phyloP scores from a whole-genome alignment of 768 basidiomycete genomes.

The Panaeolus cyanescens region DNA sequence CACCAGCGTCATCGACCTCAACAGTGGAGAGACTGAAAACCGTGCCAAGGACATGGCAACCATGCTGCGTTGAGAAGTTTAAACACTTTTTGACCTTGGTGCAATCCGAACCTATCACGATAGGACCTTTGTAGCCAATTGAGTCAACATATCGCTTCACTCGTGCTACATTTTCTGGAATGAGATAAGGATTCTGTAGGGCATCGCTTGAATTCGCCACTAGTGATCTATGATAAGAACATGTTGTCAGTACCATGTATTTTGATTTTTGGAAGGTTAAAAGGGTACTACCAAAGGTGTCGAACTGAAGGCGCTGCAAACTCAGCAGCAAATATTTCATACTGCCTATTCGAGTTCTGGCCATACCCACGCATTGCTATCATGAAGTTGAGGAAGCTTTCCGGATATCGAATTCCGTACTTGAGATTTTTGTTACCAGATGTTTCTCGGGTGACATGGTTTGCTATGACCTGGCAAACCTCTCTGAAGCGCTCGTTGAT shows the following conservation, averaged over 20 bases:
- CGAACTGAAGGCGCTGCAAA: slow-evolving; percentile 11
- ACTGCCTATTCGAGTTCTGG: slow-evolving; percentile 13
- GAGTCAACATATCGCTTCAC: slow-evolving; percentile 22
- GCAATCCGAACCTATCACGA: slow-evolving; percentile 25
- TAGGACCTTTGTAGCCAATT: slow-evolving; percentile 20
- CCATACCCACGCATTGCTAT: slow-evolving; percentile 10
- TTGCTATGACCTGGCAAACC: slow-evolving; percentile 10
- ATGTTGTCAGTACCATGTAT: not conserved
- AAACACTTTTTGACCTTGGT: slow-evolving; percentile 27
- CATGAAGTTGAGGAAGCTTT: slow-evolving; percentile 12
- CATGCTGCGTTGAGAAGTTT: slow-evolving; percentile 24
- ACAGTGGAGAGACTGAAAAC: slow-evolving; percentile 18
- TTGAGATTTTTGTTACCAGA: slow-evolving; percentile 12
- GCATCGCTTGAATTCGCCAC: slow-evolving; percentile 21
- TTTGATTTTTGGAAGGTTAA: not conserved
- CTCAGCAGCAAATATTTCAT: slow-evolving; percentile 6
- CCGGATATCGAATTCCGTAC: slow-evolving; percentile 10
- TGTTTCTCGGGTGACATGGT: slow-evolving; percentile 6
- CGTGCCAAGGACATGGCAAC: slow-evolving; percentile 26
- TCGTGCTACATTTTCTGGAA: slow-evolving; percentile 26
- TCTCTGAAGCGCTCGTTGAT: slow-evolving; percentile 2
- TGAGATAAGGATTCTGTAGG: slow-evolving; percentile 23
- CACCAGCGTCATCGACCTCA: slow-evolving; percentile 19
- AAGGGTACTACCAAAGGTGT: slow-evolving; percentile 8
- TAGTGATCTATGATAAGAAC: slow-evolving; percentile 13